Evolutionary conservation across 1,284 basidiomycete species (phyloP).

Genomic region (Schizophyllum commune): DNA sequence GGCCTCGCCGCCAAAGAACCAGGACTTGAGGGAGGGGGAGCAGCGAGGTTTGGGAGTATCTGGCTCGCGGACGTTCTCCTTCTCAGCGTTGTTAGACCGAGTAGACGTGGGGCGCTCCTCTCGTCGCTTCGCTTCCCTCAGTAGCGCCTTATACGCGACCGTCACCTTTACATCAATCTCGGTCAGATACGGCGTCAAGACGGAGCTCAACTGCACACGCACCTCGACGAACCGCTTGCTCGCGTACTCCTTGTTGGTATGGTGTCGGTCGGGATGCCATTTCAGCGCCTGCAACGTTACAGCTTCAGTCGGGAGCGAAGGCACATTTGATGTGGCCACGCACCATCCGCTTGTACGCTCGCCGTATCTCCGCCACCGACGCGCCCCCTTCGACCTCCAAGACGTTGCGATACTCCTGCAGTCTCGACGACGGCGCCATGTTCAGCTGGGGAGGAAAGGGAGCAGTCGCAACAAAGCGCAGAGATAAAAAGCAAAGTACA

Average conservation of each 20-base stretch:
- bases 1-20: background rate
- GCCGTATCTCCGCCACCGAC: slow-evolving; percentile 80
- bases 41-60: background rate
- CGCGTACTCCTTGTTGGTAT: slow-evolving; percentile 55
- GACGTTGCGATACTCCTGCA: slow-evolving; percentile 67
- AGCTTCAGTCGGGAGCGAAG: slow-evolving; percentile 19
- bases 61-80: background rate
- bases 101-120: background rate
- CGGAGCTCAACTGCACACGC: background rate
- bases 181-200: background rate
- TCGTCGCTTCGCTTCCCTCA: background rate
- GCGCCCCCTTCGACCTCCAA: slow-evolving; percentile 71
- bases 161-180: background rate
- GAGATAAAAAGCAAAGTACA: background rate
- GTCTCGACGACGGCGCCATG: background rate
- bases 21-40: background rate
- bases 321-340: slow-evolving; percentile 18
- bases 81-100: background rate
- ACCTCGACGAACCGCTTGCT: background rate
- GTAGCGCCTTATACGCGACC: background rate
- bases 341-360: slow-evolving; percentile 74
- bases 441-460: background rate
- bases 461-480: background rate
- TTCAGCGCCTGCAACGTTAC: slow-evolving; percentile 65
- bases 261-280: slow-evolving; percentile 89